A percentile compares a stretch with the other conserved stretches of the same genome.
phyloP scores from a whole-genome alignment of 257 asterid species.

The Lithospermum erythrorhizon region DNA sequence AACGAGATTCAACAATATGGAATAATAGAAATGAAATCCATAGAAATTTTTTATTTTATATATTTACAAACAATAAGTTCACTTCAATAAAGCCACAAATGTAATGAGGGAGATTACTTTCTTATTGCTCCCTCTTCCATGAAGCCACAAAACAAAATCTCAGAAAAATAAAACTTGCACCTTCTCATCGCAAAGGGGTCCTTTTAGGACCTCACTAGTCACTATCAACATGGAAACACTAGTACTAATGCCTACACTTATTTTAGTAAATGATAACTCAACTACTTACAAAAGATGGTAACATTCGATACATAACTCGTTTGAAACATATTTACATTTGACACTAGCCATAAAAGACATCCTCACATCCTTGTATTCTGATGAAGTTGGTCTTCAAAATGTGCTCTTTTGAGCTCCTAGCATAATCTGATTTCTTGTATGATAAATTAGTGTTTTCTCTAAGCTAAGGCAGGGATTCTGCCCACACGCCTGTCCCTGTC shows the following conservation, averaged over 20 bases:
- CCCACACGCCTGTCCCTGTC: slow-evolving; percentile 84
- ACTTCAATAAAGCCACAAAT: slow-evolving; percentile 21
- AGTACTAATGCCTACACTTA: slow-evolving; percentile 3
- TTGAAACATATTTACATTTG: slow-evolving; percentile 43
- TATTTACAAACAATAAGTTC: slow-evolving; percentile 22
- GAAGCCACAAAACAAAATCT: slow-evolving; percentile 26
- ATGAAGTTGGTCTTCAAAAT: slow-evolving; percentile 28
- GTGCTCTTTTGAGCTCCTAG: slow-evolving; percentile 10
- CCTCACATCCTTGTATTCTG: slow-evolving; percentile 1
- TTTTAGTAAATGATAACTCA: slow-evolving; percentile 27
- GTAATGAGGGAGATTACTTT: slow-evolving; percentile 9
- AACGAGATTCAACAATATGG: background rate
- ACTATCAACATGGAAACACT: slow-evolving; percentile 13
- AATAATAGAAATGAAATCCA: background rate
- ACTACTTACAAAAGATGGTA: slow-evolving; percentile 24
- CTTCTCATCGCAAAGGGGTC: slow-evolving; percentile 20
- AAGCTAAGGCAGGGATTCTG: slow-evolving; percentile 96
- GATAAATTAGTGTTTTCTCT: slow-evolving; percentile 4
- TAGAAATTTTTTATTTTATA: slow-evolving; percentile 4
- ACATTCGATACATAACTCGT: slow-evolving; percentile 22
- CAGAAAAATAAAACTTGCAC: slow-evolving; percentile 49
- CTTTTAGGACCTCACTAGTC: slow-evolving; percentile 21
- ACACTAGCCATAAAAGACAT: slow-evolving; percentile 29
- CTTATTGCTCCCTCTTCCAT: slow-evolving; percentile 25
- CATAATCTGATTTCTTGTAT: background rate